phyloP scores from a whole-genome alignment of 2,329 filamentous ascomycete genomes.

The Trichoderma breve region DNA sequence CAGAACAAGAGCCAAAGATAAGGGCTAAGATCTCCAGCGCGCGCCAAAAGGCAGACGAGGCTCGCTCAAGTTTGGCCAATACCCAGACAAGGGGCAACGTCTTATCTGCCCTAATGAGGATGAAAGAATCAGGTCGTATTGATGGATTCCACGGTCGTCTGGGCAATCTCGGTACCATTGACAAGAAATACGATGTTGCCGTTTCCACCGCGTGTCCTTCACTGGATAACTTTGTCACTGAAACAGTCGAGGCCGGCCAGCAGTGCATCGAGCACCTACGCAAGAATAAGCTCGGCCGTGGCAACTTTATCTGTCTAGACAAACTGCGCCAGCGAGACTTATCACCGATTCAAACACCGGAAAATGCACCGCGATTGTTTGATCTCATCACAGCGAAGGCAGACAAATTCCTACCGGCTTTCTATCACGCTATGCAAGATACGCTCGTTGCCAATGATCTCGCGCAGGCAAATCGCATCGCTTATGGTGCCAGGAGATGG shows the following conservation, averaged over 20 bases:
- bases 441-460: conserved; percentile 91
- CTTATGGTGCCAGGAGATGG: conserved; percentile 91
- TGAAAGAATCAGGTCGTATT: conserved; percentile 94
- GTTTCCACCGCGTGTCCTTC: conserved; percentile 93
- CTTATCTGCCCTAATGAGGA: conserved; percentile 83
- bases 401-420: conserved; percentile 81
- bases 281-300: conserved; percentile 94
- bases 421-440: conserved; percentile 93
- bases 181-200: conserved; percentile 92
- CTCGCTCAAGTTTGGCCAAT: conserved; percentile 81
- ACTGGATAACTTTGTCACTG: conserved; percentile 94
- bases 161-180: conserved; percentile 90
- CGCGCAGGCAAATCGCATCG: conserved; percentile 94
- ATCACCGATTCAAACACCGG: conserved; percentile 78
- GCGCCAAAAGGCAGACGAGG: conserved; percentile 93
- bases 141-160: conserved; percentile 95
- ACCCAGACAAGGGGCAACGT: conserved; percentile 94
- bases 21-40: conserved; percentile 83
- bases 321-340: conserved; percentile 78
- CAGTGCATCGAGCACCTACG: conserved; percentile 97
- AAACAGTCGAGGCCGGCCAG: conserved; percentile 92
- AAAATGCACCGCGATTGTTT: conserved; percentile 87
- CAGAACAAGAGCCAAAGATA: conserved; percentile 75
- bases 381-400: conserved; percentile 89
- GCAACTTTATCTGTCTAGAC: conserved; percentile 95